Evolutionary conservation across 2,329 filamentous ascomycete species (phyloP).

Genomic region (Exophiala bonariae): DNA sequence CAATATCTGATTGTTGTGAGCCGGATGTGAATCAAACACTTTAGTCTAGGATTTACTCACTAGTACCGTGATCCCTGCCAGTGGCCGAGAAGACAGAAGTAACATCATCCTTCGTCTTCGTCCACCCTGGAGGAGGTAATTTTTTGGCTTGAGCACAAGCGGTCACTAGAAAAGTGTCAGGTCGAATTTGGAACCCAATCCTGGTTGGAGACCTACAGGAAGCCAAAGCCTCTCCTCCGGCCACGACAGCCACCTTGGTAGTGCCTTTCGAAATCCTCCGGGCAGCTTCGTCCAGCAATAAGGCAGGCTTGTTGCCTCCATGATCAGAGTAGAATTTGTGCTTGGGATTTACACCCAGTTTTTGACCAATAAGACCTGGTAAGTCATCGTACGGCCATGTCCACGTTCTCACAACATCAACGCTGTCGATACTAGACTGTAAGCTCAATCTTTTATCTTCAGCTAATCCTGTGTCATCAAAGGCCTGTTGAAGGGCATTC

Average conservation of each 20-base stretch:
- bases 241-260: conserved; percentile 58
- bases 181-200: not conserved
- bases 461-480: conserved; percentile 50
- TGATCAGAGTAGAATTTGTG: conserved; percentile 57
- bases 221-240: conserved; percentile 66
- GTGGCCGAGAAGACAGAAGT: conserved; percentile 54
- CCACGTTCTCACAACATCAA: conserved; percentile 63
- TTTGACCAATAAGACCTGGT: conserved; percentile 53
- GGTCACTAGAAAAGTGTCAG: conserved; percentile 41
- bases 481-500: conserved; percentile 53
- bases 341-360: conserved; percentile 48
- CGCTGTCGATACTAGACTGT: conserved; percentile 54
- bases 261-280: conserved; percentile 55
- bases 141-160: conserved; percentile 53
- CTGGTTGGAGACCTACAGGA: conserved; percentile 38
- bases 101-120: conserved; percentile 46
- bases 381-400: conserved; percentile 66
- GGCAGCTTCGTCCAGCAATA: conserved; percentile 64
- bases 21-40: not conserved
- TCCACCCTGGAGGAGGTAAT: conserved; percentile 63
- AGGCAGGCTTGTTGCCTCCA: conserved; percentile 64
- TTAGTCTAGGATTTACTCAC: conserved; percentile 31
- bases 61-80: conserved; percentile 43
- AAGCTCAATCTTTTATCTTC: conserved; percentile 35
- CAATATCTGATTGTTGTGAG: conserved; percentile 46